A percentile compares a stretch with the other conserved stretches of the same genome.
phyloP scores from a whole-genome alignment of 1,284 basidiomycete genomes.

The Coniophora puteana region DNA sequence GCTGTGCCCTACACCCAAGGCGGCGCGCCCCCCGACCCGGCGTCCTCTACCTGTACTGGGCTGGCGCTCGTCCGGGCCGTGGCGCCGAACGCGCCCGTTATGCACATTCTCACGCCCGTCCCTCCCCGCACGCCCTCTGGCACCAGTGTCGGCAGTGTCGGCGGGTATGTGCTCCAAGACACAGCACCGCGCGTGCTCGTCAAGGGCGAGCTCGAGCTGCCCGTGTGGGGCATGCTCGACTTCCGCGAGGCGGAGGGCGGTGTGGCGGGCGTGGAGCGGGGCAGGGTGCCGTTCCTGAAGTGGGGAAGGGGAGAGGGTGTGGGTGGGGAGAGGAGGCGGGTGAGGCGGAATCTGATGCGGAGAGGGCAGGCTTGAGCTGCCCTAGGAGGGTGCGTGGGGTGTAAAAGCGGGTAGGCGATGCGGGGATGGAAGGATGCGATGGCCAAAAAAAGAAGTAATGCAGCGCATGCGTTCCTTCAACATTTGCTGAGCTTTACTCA shows the following conservation, averaged over 20 bases:
- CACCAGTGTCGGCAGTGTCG: conserved; percentile 8
- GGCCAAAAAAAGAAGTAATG: too few relatives aligned
- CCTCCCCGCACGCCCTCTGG: conserved; percentile 44
- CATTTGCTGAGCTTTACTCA: too few relatives aligned
- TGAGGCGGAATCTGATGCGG: conserved; percentile 88
- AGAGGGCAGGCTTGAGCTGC: too few relatives aligned
- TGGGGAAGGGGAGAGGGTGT: conserved; percentile 67
- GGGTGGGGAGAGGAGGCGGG: conserved; percentile 68
- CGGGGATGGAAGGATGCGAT: too few relatives aligned
- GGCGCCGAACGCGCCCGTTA: conserved; percentile 30
- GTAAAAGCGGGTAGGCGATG: too few relatives aligned
- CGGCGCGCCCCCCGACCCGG: conserved; percentile 47
- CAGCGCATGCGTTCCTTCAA: too few relatives aligned
- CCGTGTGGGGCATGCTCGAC: conserved; percentile 86
- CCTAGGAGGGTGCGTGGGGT: too few relatives aligned
- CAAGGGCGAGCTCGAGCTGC: conserved; percentile 86
- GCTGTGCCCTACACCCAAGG: conserved; percentile 57
- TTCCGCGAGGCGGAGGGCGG: conserved; percentile 43
- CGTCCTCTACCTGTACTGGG: conserved; percentile 59
- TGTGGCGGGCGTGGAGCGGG: conserved; percentile 54
- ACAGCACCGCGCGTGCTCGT: conserved; percentile 48
- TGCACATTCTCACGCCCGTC: conserved; percentile 79
- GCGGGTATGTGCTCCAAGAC: background rate
- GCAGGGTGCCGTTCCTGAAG: conserved; percentile 77
- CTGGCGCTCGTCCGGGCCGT: conserved; percentile 72